These are phyloP conservation scores for Aureobasidium namibiae DNA, from an alignment of 2,329 filamentous ascomycete species.

Conservation along the genomic window DNA sequence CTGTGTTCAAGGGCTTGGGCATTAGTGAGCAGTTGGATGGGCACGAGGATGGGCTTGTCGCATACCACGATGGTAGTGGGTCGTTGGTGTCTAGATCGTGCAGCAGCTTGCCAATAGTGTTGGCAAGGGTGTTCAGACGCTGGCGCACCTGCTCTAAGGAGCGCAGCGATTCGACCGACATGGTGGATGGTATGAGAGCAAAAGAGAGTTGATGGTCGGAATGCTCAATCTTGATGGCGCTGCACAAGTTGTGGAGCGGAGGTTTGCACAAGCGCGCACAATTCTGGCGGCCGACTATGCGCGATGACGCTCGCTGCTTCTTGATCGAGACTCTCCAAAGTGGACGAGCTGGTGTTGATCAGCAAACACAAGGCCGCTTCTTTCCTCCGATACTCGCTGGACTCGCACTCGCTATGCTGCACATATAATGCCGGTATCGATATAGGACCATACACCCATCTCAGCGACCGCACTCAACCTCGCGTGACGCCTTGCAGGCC, in stretches of 20 bases:
- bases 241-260: too few species aligned
- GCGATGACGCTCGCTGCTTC: neutral
- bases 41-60: slow-evolving; percentile 1
- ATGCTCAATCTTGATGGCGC: too few species aligned
- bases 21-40: slow-evolving; percentile 6
- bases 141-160: slow-evolving; percentile 27
- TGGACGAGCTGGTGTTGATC: neutral
- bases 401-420: neutral
- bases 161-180: slow-evolving; percentile 19
- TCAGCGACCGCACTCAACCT: neutral
- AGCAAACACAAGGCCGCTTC: neutral
- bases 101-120: slow-evolving; percentile 20
- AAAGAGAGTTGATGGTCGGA: neutral
- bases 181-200: neutral
- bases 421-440: neutral
- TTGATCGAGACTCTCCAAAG: neutral
- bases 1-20: slow-evolving; percentile 16
- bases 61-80: slow-evolving; percentile 28
- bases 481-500: neutral
- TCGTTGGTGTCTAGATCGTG: slow-evolving; percentile 23
- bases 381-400: neutral
- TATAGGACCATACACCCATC: neutral
- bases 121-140: slow-evolving; percentile 23
- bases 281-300: neutral
- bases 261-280: neutral